phyloP scores from a whole-genome alignment of 495 filamentous ascomycete species.

The Wilcoxina mikolae region DNA sequence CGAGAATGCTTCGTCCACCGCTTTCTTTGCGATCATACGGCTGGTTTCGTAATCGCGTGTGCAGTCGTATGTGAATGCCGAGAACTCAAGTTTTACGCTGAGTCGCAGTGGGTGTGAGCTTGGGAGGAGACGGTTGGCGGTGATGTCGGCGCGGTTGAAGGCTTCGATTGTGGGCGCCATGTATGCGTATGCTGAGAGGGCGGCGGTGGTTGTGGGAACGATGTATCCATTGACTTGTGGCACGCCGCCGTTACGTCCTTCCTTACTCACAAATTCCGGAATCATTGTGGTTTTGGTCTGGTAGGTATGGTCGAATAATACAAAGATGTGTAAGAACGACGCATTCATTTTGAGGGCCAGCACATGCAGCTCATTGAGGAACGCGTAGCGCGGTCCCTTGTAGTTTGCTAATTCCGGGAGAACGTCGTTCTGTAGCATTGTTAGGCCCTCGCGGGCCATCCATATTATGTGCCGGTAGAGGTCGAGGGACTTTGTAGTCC shows the following conservation, averaged over 20 bases:
- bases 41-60: constrained; percentile 63
- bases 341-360: constrained; percentile 82
- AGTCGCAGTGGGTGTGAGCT: constrained; percentile 82
- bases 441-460: constrained; percentile 81
- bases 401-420: constrained; percentile 59
- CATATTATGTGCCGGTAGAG: constrained; percentile 88
- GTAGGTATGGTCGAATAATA: constrained; percentile 69
- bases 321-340: constrained; percentile 91
- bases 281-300: constrained; percentile 27
- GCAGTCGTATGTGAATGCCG: constrained; percentile 92
- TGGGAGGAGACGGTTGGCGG: constrained; percentile 60
- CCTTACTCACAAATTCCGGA: constrained; percentile 34
- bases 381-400: background rate
- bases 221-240: constrained; percentile 1
- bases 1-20: constrained; percentile 82
- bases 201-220: constrained; percentile 7
- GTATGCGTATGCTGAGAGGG: constrained; percentile 38
- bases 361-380: constrained; percentile 55
- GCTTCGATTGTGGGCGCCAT: constrained; percentile 62
- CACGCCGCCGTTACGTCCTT: background rate
- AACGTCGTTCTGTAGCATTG: constrained; percentile 73
- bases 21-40: constrained; percentile 58
- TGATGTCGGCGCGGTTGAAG: constrained; percentile 62
- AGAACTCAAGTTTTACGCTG: constrained; percentile 81
- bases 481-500: constrained; percentile 65